These are phyloP conservation scores for Didymella exigua DNA, from an alignment of 2,329 filamentous ascomycete genomes.

Conservation along the genomic window DNA sequence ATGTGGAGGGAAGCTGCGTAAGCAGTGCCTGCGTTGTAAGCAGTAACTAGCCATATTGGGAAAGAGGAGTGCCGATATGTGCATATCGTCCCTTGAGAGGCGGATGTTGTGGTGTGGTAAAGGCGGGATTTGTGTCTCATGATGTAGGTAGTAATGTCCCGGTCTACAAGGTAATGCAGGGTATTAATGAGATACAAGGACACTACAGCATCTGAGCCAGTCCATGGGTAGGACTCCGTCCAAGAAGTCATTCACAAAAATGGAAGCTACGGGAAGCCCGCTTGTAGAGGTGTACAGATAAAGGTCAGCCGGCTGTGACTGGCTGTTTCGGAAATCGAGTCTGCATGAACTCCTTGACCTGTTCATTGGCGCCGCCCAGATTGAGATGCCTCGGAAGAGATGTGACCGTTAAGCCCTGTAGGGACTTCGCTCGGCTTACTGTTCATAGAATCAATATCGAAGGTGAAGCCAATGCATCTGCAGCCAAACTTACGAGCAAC, in stretches of 20 bases:
- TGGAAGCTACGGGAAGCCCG: background rate
- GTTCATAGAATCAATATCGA: constrained; percentile 1
- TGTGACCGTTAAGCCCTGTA: constrained; percentile 56
- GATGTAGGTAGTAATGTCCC: too few relatives aligned
- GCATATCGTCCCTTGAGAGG: background rate
- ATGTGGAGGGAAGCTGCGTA: background rate
- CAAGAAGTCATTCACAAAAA: background rate
- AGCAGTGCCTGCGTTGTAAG: background rate
- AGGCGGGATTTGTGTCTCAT: too few relatives aligned
- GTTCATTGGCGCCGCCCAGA: constrained; percentile 35
- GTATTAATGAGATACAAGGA: too few relatives aligned
- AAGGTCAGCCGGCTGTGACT: background rate
- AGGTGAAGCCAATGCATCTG: background rate
- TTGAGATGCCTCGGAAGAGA: constrained; percentile 31
- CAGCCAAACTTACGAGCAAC: constrained; percentile 54
- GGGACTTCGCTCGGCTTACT: constrained; percentile 60
- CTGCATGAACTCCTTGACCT: constrained; percentile 44
- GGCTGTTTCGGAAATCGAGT: constrained; percentile 3
- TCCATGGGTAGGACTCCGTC: too few relatives aligned
- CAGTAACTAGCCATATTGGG: background rate
- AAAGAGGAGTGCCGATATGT: background rate
- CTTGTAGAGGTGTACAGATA: background rate
- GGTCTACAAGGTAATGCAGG: too few relatives aligned
- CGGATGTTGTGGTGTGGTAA: too few relatives aligned
- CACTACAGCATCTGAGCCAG: too few relatives aligned